Percentiles rank a stretch among this genome's conserved stretches.
phyloP scores from a whole-genome alignment of 768 basidiomycete species.

The Leccinum obscurum region DNA sequence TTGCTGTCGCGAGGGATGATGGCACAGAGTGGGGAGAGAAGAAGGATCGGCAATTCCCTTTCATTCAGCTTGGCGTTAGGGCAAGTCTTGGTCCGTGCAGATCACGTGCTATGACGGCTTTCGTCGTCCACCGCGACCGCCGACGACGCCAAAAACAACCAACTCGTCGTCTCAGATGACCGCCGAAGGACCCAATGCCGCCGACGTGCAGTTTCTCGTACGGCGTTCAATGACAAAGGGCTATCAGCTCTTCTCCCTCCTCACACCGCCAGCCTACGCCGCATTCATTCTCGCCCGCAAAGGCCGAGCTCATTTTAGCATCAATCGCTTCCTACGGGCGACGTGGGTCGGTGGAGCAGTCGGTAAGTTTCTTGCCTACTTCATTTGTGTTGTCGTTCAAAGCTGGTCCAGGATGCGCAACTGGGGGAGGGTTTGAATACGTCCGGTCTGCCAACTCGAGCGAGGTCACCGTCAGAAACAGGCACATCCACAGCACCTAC shows the following conservation, averaged over 20 bases:
- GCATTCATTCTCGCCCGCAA: conserved; percentile 53
- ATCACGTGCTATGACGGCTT: conserved; percentile 23
- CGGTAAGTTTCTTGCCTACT: conserved; percentile 34
- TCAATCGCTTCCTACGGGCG: conserved; percentile 66
- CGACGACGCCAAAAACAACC: conserved; percentile 6
- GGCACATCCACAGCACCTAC: conserved; percentile 54
- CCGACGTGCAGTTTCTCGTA: conserved; percentile 66
- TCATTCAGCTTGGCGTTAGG: conserved; percentile 20
- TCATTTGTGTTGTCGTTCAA: background rate
- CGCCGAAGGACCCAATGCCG: conserved; percentile 34
- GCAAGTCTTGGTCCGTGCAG: conserved; percentile 34
- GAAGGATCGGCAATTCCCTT: conserved; percentile 19
- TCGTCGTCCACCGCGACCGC: background rate
- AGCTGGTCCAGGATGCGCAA: conserved; percentile 33
- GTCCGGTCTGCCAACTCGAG: conserved; percentile 55
- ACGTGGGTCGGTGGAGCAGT: conserved; percentile 69
- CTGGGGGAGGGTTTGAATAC: conserved; percentile 61
- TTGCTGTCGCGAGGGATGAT: conserved; percentile 15
- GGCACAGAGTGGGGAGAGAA: conserved; percentile 18
- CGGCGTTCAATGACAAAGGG: conserved; percentile 65
- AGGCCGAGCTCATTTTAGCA: conserved; percentile 52
- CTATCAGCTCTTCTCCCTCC: conserved; percentile 64
- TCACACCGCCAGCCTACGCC: conserved; percentile 62
- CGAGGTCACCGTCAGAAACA: conserved; percentile 46
- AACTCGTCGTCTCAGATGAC: conserved; percentile 16